A percentile compares a stretch with the other conserved stretches of the same genome.
These are phyloP conservation scores for Tremella yokohamensis DNA, from an alignment of 768 basidiomycete genomes.

Conservation along the genomic window DNA sequence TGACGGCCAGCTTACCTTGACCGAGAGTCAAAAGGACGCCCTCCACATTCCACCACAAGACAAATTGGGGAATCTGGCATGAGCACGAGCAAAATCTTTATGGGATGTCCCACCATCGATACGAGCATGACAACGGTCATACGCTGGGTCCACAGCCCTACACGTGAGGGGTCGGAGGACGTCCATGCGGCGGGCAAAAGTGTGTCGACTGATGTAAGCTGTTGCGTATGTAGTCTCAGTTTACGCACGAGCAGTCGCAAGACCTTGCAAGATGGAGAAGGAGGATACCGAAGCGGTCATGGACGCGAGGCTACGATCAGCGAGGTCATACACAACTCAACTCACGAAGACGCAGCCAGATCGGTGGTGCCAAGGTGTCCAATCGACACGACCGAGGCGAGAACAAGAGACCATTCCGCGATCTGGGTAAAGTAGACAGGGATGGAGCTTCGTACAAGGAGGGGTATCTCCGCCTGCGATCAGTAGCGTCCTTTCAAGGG, in stretches of 20 bases:
- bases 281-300: constrained; percentile 59
- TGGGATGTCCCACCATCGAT: constrained; percentile 27
- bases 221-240: background rate
- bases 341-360: constrained; percentile 69
- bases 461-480: constrained; percentile 37
- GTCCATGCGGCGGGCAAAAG: constrained; percentile 95
- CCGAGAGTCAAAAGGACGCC: constrained; percentile 61
- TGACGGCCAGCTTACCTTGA: constrained; percentile 33
- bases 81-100: background rate
- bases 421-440: constrained; percentile 47
- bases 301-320: constrained; percentile 38
- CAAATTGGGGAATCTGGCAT: constrained; percentile 55
- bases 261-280: constrained; percentile 75
- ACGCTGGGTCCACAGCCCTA: constrained; percentile 80
- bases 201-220: constrained; percentile 63
- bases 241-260: constrained; percentile 63
- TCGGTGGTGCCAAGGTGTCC: constrained; percentile 88
- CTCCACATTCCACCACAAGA: constrained; percentile 82
- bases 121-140: constrained; percentile 41
- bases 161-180: constrained; percentile 71
- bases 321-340: constrained; percentile 4
- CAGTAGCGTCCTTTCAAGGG: background rate
- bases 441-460: constrained; percentile 34
- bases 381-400: constrained; percentile 78
- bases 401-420: constrained; percentile 74